Percentiles rank a stretch among this genome's conserved stretches.
These are phyloP conservation scores for Kwoniella botswanensis DNA, from an alignment of 768 basidiomycete genomes.

Conservation along the genomic window DNA sequence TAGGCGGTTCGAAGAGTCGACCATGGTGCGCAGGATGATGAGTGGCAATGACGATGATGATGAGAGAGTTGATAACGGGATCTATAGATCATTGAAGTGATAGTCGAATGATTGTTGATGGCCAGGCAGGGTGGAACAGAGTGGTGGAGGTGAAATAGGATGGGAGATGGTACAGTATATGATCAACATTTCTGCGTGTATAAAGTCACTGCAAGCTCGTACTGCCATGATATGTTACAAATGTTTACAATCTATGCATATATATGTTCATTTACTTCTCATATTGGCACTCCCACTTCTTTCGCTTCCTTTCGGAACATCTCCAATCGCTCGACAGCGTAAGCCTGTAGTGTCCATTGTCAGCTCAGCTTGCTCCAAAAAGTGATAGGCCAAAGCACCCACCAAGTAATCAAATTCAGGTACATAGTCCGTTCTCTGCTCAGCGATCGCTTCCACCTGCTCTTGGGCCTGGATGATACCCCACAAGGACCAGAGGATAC, in stretches of 20 bases:
- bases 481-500: conserved; percentile 95
- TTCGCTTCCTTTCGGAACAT: conserved; percentile 60
- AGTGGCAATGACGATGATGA: neutral
- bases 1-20: neutral
- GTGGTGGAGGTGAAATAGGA: too few species aligned
- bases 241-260: neutral
- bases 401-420: conserved; percentile 85
- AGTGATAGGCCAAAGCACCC: conserved; percentile 13
- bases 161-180: too few species aligned
- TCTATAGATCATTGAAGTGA: too few species aligned
- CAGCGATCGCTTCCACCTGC: conserved; percentile 59
- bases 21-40: neutral
- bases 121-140: too few species aligned
- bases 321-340: conserved; percentile 64
- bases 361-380: neutral
- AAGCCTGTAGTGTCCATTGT: conserved; percentile 59
- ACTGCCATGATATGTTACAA: neutral
- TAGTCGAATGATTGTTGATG: too few species aligned
- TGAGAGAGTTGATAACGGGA: too few species aligned
- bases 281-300: conserved; percentile 48
- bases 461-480: conserved; percentile 79
- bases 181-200: too few species aligned
- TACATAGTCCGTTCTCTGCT: conserved; percentile 58
- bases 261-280: neutral
- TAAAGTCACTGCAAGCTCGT: too few species aligned